phyloP scores from a whole-genome alignment of 2,329 filamentous ascomycete species.

The Sporothrix variecibatus region DNA sequence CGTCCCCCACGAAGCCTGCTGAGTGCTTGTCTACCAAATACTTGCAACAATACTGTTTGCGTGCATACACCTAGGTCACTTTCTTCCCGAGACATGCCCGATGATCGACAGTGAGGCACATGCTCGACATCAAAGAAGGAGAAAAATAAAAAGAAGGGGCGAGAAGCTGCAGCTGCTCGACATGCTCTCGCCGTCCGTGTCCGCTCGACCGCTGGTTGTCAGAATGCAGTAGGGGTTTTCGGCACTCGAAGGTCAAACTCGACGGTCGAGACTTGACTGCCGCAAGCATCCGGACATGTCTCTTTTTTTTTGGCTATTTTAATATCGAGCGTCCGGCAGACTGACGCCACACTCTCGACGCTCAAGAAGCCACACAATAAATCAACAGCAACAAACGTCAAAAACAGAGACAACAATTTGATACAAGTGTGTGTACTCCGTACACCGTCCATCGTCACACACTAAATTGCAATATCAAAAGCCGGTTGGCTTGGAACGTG shows the following conservation, averaged over 20 bases:
- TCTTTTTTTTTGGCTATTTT: background rate
- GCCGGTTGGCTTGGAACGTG: background rate
- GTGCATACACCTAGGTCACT: background rate
- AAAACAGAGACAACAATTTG: too few relatives aligned
- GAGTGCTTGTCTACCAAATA: background rate
- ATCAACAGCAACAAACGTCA: background rate
- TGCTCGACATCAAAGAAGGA: background rate
- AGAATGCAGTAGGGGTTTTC: background rate
- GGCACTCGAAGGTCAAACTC: background rate
- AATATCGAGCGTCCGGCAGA: background rate
- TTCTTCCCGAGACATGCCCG: slow-evolving; percentile 7
- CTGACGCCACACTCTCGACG: background rate
- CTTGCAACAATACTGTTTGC: background rate
- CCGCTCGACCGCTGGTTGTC: background rate
- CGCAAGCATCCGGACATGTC: background rate
- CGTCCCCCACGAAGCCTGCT: background rate
- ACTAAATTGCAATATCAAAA: background rate
- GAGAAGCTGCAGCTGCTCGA: background rate
- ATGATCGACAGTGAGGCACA: background rate
- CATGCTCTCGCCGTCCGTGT: background rate
- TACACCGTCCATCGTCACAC: background rate
- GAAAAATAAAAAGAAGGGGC: background rate
- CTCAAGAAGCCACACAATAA: background rate
- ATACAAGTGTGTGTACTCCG: too few relatives aligned
- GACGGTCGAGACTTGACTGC: background rate